Evolutionary conservation across 139 green algal genomes (phyloP).

Genomic region (Picochlorum costavermella): DNA sequence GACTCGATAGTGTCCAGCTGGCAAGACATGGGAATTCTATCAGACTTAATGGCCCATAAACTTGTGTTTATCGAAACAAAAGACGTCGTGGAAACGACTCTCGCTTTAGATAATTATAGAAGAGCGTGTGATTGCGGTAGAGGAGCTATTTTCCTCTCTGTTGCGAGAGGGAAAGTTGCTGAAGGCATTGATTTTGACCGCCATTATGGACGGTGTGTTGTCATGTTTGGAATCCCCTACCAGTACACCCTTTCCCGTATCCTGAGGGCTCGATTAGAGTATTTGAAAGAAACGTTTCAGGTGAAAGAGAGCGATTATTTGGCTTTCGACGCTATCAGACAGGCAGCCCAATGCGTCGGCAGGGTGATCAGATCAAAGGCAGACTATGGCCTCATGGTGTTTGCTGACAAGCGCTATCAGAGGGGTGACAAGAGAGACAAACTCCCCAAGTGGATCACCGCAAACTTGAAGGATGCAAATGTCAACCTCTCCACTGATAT

Average conservation of each 20-base stretch:
- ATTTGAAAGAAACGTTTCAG: slow-evolving; percentile 82
- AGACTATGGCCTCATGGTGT: slow-evolving; percentile 69
- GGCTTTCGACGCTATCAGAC: slow-evolving; percentile 92
- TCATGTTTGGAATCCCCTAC: slow-evolving; percentile 98
- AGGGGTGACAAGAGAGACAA: slow-evolving; percentile 96
- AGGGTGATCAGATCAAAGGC: slow-evolving; percentile 96
- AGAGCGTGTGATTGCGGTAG: slow-evolving; percentile 92
- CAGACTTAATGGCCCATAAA: slow-evolving; percentile 90
- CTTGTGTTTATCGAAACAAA: slow-evolving; percentile 97
- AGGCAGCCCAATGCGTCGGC: slow-evolving; percentile 96
- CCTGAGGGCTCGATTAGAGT: slow-evolving; percentile 81
- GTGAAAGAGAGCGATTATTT: slow-evolving; percentile 92
- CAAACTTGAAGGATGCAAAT: slow-evolving; percentile 81
- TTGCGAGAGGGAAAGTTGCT: slow-evolving; percentile 67
- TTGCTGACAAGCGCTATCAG: slow-evolving; percentile 74
- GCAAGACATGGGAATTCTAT: slow-evolving; percentile 90
- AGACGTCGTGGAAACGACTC: slow-evolving; percentile 96
- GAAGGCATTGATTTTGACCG: slow-evolving; percentile 99
- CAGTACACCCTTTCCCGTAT: slow-evolving; percentile 86
- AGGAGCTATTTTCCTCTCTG: slow-evolving; percentile 89
- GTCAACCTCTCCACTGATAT: slow-evolving; percentile 95
- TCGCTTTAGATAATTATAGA: slow-evolving; percentile 97
- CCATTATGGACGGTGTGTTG: slow-evolving; percentile 82
- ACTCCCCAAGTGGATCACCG: slow-evolving; percentile 89
- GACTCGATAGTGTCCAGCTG: slow-evolving; percentile 86